Conservation (phyloP, 225 moss, liverwort and hornwort species). For the Bryum argenteum region DNA sequence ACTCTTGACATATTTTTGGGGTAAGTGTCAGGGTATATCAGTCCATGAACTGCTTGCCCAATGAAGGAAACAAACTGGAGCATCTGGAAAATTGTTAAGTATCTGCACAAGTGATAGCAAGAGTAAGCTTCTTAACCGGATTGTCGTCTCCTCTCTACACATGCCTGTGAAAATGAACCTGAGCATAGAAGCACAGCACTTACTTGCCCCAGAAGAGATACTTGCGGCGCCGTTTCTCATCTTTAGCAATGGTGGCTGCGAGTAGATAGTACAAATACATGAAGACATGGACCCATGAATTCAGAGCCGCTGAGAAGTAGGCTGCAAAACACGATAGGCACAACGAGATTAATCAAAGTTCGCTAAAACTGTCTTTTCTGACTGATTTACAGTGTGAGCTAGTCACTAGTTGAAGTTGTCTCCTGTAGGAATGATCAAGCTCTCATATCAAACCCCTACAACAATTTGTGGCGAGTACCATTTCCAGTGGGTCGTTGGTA, state of each 20-base stretch:
- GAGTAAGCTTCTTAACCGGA: neutral
- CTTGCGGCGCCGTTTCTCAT: constrained; percentile 69
- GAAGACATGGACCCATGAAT: constrained; percentile 77
- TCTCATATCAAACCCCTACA: too few relatives aligned
- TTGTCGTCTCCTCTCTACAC: too few relatives aligned
- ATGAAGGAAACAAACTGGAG: constrained; percentile 81
- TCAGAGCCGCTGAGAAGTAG: constrained; percentile 83
- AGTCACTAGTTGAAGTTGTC: too few relatives aligned
- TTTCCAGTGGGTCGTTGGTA: constrained; percentile 66
- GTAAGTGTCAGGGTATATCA: constrained; percentile 48
- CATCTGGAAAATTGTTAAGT: constrained; percentile 88
- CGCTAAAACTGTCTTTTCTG: too few relatives aligned
- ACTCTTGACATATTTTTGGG: constrained; percentile 64
- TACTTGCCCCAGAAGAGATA: constrained; percentile 98
- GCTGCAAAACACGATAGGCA: constrained; percentile 47
- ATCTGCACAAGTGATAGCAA: constrained; percentile 45
- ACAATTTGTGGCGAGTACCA: constrained; percentile 34
- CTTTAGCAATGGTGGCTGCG: constrained; percentile 71
- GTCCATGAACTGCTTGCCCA: constrained; percentile 59
- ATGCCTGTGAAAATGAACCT: too few relatives aligned
- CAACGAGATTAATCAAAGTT: neutral
- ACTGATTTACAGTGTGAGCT: too few relatives aligned
- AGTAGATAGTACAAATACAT: constrained; percentile 93
- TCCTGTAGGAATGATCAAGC: too few relatives aligned
- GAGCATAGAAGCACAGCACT: neutral